Conservation (phyloP, 2,329 filamentous ascomycete genomes). For the Nemania abortiva region DNA sequence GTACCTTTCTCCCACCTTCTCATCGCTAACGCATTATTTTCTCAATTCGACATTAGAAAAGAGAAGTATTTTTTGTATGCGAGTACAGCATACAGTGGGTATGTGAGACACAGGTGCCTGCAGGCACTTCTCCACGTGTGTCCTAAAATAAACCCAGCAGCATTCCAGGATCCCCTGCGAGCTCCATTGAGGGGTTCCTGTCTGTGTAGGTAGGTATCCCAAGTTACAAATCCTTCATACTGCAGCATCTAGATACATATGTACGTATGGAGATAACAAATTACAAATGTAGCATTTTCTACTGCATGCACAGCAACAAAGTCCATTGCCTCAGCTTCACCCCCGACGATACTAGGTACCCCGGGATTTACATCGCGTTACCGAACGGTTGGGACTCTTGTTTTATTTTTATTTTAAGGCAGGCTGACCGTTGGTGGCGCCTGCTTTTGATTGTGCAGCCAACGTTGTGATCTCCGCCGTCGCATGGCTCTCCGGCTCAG, state of each 20-base stretch:
- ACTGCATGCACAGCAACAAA: conserved; percentile 19
- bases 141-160: background rate
- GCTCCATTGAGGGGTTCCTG: too few species aligned
- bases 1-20: background rate
- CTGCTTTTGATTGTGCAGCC: too few species aligned
- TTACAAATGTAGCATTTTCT: background rate
- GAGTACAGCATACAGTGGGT: background rate
- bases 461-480: background rate
- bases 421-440: background rate
- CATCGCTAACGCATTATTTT: background rate
- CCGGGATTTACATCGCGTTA: conserved; percentile 25
- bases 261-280: background rate
- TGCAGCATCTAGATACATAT: background rate
- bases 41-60: background rate
- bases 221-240: background rate
- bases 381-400: conserved; percentile 21
- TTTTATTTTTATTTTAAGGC: background rate
- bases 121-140: background rate
- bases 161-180: background rate
- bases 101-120: background rate
- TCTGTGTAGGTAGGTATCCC: too few species aligned
- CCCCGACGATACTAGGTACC: conserved; percentile 16
- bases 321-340: conserved; percentile 3
- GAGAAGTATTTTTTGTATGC: background rate
- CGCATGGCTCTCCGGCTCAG: background rate